Evolutionary conservation across 2,329 filamentous ascomycete genomes (phyloP).

Genomic region (Nannizziopsis arthrosporioides): DNA sequence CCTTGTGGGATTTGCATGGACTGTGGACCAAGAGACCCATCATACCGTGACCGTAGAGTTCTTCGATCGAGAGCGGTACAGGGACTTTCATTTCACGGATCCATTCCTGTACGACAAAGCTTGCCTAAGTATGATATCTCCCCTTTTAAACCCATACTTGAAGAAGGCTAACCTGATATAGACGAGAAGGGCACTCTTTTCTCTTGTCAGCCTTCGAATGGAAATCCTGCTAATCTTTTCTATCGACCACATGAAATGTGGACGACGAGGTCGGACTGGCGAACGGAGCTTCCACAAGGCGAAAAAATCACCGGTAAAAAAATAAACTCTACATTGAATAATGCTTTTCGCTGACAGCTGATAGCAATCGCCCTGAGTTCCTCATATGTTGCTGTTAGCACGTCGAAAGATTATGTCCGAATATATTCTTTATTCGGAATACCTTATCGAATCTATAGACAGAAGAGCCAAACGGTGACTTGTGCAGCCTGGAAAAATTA

Average conservation of each 20-base stretch:
- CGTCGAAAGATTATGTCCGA: slow-evolving; percentile 74
- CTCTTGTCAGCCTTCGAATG: slow-evolving; percentile 59
- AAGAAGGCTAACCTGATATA: slow-evolving; percentile 15
- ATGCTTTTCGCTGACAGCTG: slow-evolving; percentile 6
- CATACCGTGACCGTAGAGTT: slow-evolving; percentile 96
- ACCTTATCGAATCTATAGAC: slow-evolving; percentile 76
- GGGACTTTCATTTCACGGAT: slow-evolving; percentile 96
- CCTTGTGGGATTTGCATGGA: slow-evolving; percentile 90
- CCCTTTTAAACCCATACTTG: neutral
- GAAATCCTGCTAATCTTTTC: slow-evolving; percentile 70
- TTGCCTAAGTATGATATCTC: slow-evolving; percentile 52
- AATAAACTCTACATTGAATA: neutral
- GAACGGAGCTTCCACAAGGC: slow-evolving; percentile 72
- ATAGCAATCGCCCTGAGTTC: slow-evolving; percentile 76
- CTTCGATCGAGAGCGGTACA: slow-evolving; percentile 82
- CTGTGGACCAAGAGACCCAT: slow-evolving; percentile 84
- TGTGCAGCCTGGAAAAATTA: slow-evolving; percentile 94
- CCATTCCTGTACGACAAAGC: slow-evolving; percentile 94
- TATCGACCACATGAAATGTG: slow-evolving; percentile 95
- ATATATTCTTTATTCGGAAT: slow-evolving; percentile 89
- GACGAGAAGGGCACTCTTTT: slow-evolving; percentile 75
- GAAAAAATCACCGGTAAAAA: slow-evolving; percentile 56
- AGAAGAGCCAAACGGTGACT: slow-evolving; percentile 85
- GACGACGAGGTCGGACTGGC: slow-evolving; percentile 84
- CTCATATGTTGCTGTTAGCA: slow-evolving; percentile 81